phyloP scores from a whole-genome alignment of 2,329 filamentous ascomycete genomes.

The Nigrospora sphaerica region DNA sequence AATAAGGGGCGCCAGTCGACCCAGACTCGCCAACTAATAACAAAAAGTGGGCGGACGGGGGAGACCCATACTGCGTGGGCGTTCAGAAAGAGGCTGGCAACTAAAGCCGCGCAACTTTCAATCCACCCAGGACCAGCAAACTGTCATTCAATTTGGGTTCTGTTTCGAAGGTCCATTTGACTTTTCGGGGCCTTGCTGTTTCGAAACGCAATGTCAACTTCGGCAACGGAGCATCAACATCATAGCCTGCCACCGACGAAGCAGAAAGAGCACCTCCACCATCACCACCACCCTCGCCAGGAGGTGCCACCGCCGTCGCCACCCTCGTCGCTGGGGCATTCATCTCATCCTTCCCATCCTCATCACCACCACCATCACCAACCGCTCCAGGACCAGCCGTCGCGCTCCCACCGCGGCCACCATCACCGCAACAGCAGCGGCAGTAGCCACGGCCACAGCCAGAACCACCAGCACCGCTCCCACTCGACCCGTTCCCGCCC shows the following conservation, averaged over 20 bases:
- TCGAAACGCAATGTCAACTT: slow-evolving; percentile 11
- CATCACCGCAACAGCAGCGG: too few species aligned
- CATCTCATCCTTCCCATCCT: not conserved
- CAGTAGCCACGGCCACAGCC: not conserved
- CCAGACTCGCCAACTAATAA: too few species aligned
- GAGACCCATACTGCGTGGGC: too few species aligned
- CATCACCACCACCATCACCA: not conserved
- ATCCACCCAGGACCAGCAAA: too few species aligned
- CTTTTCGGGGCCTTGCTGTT: slow-evolving; percentile 1
- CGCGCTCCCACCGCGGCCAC: too few species aligned
- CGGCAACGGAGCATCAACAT: slow-evolving; percentile 13
- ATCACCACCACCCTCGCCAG: not conserved
- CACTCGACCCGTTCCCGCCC: slow-evolving; percentile 30
- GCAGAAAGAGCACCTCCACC: not conserved
- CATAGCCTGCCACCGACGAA: not conserved
- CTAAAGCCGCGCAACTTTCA: too few species aligned
- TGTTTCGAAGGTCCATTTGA: not conserved
- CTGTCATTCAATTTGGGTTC: slow-evolving; percentile 3
- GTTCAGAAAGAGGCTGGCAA: too few species aligned
- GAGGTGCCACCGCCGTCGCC: not conserved
- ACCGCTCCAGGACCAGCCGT: not conserved
- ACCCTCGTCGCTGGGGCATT: not conserved
- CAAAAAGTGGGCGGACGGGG: too few species aligned
- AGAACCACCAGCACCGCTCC: slow-evolving; percentile 11
- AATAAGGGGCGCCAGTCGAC: too few species aligned